These are phyloP conservation scores for Trichoderma sp. DNA, from an alignment of 2,329 filamentous ascomycete species.

Conservation along the genomic window DNA sequence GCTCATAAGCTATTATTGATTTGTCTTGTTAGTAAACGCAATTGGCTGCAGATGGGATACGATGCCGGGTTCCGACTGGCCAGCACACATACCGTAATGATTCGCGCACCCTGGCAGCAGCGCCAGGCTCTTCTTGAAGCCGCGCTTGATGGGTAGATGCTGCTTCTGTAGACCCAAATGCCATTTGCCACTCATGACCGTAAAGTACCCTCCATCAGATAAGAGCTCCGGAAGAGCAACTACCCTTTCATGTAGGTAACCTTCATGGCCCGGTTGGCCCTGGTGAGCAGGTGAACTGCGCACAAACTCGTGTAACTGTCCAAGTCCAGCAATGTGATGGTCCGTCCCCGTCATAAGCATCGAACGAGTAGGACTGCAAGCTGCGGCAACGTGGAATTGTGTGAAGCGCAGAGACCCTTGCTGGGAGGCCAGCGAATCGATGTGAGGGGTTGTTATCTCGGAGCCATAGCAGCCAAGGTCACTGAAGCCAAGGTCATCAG, in stretches of 20 bases:
- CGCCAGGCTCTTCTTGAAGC: conserved; percentile 58
- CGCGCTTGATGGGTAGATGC: conserved; percentile 52
- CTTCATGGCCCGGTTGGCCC: conserved; percentile 60
- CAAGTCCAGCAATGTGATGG: conserved; percentile 55
- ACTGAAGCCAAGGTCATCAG: conserved; percentile 35
- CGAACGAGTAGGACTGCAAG: conserved; percentile 61
- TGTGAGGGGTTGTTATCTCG: conserved; percentile 34
- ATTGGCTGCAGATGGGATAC: not conserved
- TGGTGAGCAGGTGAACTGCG: conserved; percentile 40
- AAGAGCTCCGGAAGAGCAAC: conserved; percentile 58
- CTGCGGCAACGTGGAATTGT: conserved; percentile 62
- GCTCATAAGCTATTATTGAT: conserved; percentile 6
- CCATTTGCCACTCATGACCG: conserved; percentile 62
- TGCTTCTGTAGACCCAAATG: conserved; percentile 59
- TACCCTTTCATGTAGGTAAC: conserved; percentile 60
- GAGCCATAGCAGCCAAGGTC: conserved; percentile 32
- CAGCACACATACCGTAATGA: conserved; percentile 35
- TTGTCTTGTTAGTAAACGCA: not conserved
- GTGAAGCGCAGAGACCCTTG: conserved; percentile 51
- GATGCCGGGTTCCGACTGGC: not conserved
- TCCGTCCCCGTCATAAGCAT: conserved; percentile 61
- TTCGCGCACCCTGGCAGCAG: conserved; percentile 59
- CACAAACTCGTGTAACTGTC: conserved; percentile 11
- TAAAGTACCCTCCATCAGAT: conserved; percentile 57
- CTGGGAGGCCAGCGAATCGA: conserved; percentile 34